A percentile compares a stretch with the other conserved stretches of the same genome.
phyloP scores from a whole-genome alignment of 805 yeast genomes.

The Lachancea waltii region DNA sequence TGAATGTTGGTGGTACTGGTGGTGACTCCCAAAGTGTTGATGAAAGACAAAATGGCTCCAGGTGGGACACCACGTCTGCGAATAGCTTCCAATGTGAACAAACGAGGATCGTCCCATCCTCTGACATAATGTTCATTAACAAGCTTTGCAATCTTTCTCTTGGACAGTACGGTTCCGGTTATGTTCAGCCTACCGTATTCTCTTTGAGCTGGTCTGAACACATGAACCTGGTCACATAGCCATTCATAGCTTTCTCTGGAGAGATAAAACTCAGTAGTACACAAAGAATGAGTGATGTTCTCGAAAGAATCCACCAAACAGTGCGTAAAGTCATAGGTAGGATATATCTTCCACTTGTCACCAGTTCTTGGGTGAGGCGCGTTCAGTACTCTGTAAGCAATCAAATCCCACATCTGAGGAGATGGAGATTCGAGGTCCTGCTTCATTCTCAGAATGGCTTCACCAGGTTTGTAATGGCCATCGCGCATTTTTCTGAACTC shows the following conservation, averaged over 20 bases:
- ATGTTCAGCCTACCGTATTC: constrained; percentile 95
- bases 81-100: constrained; percentile 89
- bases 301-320: constrained; percentile 97
- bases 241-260: constrained; percentile 96
- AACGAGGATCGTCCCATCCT: constrained; percentile 98
- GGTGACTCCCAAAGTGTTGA: constrained; percentile 94
- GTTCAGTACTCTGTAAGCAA: constrained; percentile 90
- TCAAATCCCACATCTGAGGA: constrained; percentile 99
- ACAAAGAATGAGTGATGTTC: constrained; percentile 89
- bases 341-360: constrained; percentile 94
- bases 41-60: constrained; percentile 88
- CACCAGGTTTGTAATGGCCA: constrained; percentile 82
- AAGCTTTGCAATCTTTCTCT: constrained; percentile 90
- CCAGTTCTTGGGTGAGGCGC: constrained; percentile 97
- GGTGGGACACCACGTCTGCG: constrained; percentile 99
- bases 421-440: constrained; percentile 84
- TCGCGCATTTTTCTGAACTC: constrained; percentile 90
- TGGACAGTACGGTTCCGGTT: constrained; percentile 89
- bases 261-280: constrained; percentile 90
- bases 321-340: constrained; percentile 98
- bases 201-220: constrained; percentile 97
- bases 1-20: constrained; percentile 90
- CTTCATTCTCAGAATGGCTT: constrained; percentile 94
- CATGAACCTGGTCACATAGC: constrained; percentile 93
- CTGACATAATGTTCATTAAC: constrained; percentile 77